Evolutionary conservation across 2,329 filamentous ascomycete species (phyloP).

Genomic region (Apiospora hydei): DNA sequence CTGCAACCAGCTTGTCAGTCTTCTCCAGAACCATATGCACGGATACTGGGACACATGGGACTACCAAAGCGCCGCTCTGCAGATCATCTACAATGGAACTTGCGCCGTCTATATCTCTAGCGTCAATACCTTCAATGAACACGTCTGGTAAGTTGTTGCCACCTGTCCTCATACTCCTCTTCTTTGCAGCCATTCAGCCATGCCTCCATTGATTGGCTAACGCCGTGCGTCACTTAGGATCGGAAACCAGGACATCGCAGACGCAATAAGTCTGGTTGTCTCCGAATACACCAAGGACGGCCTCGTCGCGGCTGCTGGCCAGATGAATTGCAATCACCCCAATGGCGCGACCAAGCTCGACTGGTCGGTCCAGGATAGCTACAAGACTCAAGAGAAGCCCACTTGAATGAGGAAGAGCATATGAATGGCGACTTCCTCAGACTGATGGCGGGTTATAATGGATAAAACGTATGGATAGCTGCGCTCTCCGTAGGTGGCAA

Average conservation of each 20-base stretch:
- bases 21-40: not conserved
- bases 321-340: not conserved
- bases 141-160: constrained; percentile 5
- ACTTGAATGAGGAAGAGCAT: not conserved
- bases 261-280: not conserved
- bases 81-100: not conserved
- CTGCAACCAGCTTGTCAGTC: not conserved
- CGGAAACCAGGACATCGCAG: not conserved
- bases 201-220: not conserved
- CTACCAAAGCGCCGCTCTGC: not conserved
- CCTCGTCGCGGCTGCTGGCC: not conserved
- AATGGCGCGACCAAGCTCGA: not conserved
- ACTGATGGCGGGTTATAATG: not conserved
- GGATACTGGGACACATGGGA: constrained; percentile 2
- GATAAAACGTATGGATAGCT: not conserved
- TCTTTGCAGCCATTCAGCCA: not conserved
- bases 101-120: not conserved
- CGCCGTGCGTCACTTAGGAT: not conserved
- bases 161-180: not conserved
- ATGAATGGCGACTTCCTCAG: not conserved
- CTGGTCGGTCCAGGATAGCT: not conserved
- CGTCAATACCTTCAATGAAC: too few relatives aligned
- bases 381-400: accelerated
- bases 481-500: not conserved
- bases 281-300: not conserved